Conservation (phyloP, 2,329 filamentous ascomycete species). For the Fusarium sp. region DNA sequence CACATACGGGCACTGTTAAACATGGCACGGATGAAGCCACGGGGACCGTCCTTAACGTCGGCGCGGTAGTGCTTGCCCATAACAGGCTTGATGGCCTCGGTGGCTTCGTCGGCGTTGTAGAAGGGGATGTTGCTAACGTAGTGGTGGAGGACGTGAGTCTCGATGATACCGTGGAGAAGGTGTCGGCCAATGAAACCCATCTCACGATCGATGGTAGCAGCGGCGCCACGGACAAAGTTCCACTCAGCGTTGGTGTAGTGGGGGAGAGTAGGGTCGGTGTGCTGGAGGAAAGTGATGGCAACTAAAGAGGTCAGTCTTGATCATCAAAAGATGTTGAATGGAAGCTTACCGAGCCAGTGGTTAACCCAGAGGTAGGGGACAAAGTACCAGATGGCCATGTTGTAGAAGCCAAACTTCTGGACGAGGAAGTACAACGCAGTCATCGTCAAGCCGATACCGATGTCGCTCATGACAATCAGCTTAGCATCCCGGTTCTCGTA, state of each 20-base stretch:
- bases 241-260: slow-evolving; percentile 91
- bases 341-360: slow-evolving; percentile 92
- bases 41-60: slow-evolving; percentile 80
- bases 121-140: slow-evolving; percentile 97
- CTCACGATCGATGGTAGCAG: slow-evolving; percentile 96
- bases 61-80: slow-evolving; percentile 97
- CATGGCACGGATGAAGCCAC: slow-evolving; percentile 88
- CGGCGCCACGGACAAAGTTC: slow-evolving; percentile 94
- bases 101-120: slow-evolving; percentile 95
- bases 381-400: slow-evolving; percentile 95
- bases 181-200: slow-evolving; percentile 95
- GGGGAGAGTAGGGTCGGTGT: slow-evolving; percentile 94
- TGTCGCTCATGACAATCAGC: slow-evolving; percentile 87
- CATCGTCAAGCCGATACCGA: slow-evolving; percentile 79
- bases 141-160: slow-evolving; percentile 98
- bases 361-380: slow-evolving; percentile 97
- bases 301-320: slow-evolving; percentile 69
- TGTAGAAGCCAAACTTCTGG: slow-evolving; percentile 84
- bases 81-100: slow-evolving; percentile 92
- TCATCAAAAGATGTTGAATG: not conserved
- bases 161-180: slow-evolving; percentile 94
- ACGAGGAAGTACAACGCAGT: slow-evolving; percentile 77
- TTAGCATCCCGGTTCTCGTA: slow-evolving; percentile 94
- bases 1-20: slow-evolving; percentile 88
- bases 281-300: slow-evolving; percentile 96